Evolutionary conservation across 2,329 filamentous ascomycete species (phyloP).

Genomic region (Monosporascus sp.): DNA sequence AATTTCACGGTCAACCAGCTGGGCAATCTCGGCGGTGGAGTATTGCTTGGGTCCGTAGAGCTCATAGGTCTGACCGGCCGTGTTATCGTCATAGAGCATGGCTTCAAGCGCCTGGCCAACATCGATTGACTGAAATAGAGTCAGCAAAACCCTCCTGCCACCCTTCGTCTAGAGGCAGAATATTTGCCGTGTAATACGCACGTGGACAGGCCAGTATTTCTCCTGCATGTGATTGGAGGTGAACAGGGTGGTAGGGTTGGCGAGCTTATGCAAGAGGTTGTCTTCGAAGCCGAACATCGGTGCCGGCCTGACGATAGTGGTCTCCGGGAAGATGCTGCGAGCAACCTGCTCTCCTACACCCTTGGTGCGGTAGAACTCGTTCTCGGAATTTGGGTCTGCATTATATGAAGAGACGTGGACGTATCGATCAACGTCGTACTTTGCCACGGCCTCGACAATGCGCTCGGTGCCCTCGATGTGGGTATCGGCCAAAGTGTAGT

Average conservation of each 20-base stretch:
- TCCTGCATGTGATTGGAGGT: constrained; percentile 93
- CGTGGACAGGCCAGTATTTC: constrained; percentile 86
- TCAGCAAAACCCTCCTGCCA: constrained; percentile 1
- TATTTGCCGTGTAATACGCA: constrained; percentile 33
- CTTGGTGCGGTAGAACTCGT: constrained; percentile 92
- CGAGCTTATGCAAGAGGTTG: constrained; percentile 80
- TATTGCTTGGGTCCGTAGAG: constrained; percentile 93
- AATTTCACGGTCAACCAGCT: constrained; percentile 87
- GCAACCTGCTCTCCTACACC: constrained; percentile 77
- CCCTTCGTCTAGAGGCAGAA: neutral
- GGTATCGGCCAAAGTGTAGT: constrained; percentile 88
- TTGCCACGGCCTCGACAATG: constrained; percentile 89
- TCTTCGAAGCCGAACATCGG: constrained; percentile 96
- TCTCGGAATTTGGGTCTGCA: constrained; percentile 70
- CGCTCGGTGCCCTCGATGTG: constrained; percentile 89
- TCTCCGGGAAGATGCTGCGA: constrained; percentile 88
- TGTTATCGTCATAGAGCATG: constrained; percentile 88
- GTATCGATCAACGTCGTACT: constrained; percentile 96
- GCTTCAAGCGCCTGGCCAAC: constrained; percentile 82
- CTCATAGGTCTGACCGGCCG: constrained; percentile 86
- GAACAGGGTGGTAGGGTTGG: constrained; percentile 72
- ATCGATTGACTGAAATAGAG: constrained; percentile 64
- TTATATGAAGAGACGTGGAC: constrained; percentile 97
- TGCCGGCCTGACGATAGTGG: constrained; percentile 90
- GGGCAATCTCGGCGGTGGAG: constrained; percentile 78